Conservation (phyloP, 2,329 filamentous ascomycete species). For the Monosporascus ibericus region DNA sequence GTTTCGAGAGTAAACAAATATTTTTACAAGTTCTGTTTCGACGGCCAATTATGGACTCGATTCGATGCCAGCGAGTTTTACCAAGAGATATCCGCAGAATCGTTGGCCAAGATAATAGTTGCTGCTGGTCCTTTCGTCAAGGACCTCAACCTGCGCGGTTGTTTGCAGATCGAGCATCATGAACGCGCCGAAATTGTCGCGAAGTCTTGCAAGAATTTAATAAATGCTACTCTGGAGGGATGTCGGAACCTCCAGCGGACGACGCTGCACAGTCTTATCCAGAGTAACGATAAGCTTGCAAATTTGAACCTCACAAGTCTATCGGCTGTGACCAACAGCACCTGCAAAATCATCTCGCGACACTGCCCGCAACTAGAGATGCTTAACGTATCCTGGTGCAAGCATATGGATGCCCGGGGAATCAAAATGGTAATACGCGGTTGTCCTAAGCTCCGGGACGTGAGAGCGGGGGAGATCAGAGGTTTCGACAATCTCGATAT, state of each 20-base stretch:
- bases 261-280: conserved; percentile 71
- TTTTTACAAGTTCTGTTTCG: conserved; percentile 81
- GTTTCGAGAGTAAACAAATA: conserved; percentile 70
- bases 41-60: conserved; percentile 86
- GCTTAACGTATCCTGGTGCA: conserved; percentile 91
- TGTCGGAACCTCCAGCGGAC: conserved; percentile 76
- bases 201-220: conserved; percentile 80
- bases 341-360: conserved; percentile 78
- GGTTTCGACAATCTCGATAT: conserved; percentile 73
- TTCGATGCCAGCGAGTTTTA: conserved; percentile 87
- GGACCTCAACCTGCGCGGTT: conserved; percentile 85
- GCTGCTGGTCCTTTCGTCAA: conserved; percentile 84
- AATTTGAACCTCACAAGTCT: conserved; percentile 84
- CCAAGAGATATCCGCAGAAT: conserved; percentile 74
- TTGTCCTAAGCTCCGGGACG: conserved; percentile 68
- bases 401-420: conserved; percentile 72
- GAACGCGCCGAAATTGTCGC: conserved; percentile 72
- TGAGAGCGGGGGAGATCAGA: conserved; percentile 74
- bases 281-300: conserved; percentile 68
- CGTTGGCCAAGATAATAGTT: conserved; percentile 77
- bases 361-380: conserved; percentile 76
- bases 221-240: conserved; percentile 82
- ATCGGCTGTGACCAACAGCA: conserved; percentile 70
- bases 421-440: conserved; percentile 65
- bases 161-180: conserved; percentile 79